Percentiles rank a stretch among this genome's conserved stretches.
phyloP scores from a whole-genome alignment of 2,329 filamentous ascomycete species.

The Monilinia fructigena region DNA sequence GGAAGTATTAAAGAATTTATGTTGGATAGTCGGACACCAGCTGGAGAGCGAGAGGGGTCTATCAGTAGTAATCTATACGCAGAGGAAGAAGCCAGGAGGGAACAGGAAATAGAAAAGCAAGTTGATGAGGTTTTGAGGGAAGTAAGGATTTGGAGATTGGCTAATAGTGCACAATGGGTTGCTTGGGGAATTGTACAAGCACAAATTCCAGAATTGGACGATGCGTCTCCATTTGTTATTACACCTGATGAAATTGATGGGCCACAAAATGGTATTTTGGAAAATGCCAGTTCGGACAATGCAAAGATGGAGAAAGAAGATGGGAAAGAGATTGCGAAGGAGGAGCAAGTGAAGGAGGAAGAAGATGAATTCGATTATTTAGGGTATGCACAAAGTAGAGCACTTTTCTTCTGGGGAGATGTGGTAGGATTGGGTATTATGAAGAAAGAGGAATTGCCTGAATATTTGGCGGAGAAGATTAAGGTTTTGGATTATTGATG shows the following conservation, averaged over 20 bases:
- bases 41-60: not conserved
- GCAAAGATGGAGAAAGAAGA: conserved; percentile 16
- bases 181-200: conserved; percentile 97
- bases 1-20: conserved; percentile 56
- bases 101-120: conserved; percentile 64
- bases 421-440: conserved; percentile 74
- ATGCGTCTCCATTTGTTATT: conserved; percentile 8
- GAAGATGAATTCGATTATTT: conserved; percentile 90
- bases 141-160: conserved; percentile 78
- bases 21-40: conserved; percentile 68
- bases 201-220: conserved; percentile 67
- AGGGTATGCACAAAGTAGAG: conserved; percentile 84
- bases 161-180: conserved; percentile 87
- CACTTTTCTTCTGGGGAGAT: conserved; percentile 94
- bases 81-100: conserved; percentile 61
- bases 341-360: conserved; percentile 35
- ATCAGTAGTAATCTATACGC: conserved; percentile 43
- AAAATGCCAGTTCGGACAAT: not conserved
- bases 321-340: conserved; percentile 26
- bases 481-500: conserved; percentile 67
- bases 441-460: conserved; percentile 71
- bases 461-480: conserved; percentile 59
- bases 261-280: conserved; percentile 3
- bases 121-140: conserved; percentile 73
- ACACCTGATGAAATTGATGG: conserved; percentile 16